Percentiles rank a stretch among this genome's conserved stretches.
Evolutionary conservation across 2,329 filamentous ascomycete species (phyloP).

Genomic region (Cytospora piceicola): DNA sequence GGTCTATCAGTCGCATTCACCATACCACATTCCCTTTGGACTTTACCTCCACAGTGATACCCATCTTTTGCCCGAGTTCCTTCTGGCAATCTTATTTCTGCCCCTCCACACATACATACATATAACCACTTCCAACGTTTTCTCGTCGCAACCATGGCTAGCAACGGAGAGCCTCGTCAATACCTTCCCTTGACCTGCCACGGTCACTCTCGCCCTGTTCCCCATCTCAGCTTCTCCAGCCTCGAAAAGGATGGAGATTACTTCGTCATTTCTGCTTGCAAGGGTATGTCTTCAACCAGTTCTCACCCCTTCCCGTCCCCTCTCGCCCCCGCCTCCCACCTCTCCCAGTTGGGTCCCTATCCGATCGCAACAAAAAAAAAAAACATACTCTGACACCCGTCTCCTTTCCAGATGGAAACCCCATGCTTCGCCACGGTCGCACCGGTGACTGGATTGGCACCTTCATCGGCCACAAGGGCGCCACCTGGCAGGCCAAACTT

Average conservation of each 20-base stretch:
- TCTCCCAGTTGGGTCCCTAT: not conserved
- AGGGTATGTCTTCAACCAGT: constrained; percentile 57
- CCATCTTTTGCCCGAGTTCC: constrained; percentile 7
- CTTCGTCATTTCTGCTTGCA: constrained; percentile 92
- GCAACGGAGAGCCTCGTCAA: constrained; percentile 45
- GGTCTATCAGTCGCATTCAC: constrained; percentile 26
- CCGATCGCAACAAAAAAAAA: not conserved
- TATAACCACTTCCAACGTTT: not conserved
- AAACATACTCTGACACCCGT: constrained; percentile 8
- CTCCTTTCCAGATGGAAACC: constrained; percentile 77
- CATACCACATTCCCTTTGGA: constrained; percentile 22
- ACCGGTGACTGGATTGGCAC: constrained; percentile 99
- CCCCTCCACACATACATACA: not conserved
- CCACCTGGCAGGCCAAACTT: constrained; percentile 93
- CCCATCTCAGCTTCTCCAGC: constrained; percentile 87
- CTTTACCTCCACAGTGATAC: constrained; percentile 15
- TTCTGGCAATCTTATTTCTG: constrained; percentile 31
- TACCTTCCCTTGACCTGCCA: constrained; percentile 93
- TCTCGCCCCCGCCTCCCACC: constrained; percentile 29
- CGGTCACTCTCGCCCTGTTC: constrained; percentile 89
- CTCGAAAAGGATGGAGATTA: constrained; percentile 82
- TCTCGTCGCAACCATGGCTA: constrained; percentile 35
- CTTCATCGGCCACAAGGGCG: constrained; percentile 97
- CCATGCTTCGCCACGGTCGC: constrained; percentile 94
- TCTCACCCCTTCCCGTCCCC: constrained; percentile 10